phyloP scores from a whole-genome alignment of 2,329 filamentous ascomycete genomes.

The Colletotrichum higginsianum region DNA sequence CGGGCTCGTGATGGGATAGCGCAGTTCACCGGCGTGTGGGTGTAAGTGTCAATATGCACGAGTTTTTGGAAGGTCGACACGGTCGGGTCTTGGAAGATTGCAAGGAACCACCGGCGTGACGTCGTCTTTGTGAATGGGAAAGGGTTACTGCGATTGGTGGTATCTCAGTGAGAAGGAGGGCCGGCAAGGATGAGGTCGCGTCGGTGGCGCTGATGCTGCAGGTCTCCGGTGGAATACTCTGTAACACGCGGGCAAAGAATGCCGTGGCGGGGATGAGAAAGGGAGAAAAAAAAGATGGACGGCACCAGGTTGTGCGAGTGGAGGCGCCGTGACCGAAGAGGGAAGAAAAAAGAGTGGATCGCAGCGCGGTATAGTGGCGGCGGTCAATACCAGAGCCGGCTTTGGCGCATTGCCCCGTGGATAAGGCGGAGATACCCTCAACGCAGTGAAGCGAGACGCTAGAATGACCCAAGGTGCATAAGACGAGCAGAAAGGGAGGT shows the following conservation, averaged over 20 bases:
- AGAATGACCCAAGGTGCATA: not conserved
- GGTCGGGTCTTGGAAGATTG: not conserved
- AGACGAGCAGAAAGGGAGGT: not conserved
- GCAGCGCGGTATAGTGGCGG: not conserved
- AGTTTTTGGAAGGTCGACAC: not conserved
- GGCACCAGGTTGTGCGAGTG: not conserved
- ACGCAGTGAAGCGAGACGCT: not conserved
- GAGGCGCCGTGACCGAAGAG: not conserved
- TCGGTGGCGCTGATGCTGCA: slow-evolving; percentile 24
- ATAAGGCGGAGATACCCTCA: not conserved
- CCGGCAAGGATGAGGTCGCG: slow-evolving; percentile 16
- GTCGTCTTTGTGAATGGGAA: slow-evolving; percentile 20
- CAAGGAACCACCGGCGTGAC: slow-evolving; percentile 15
- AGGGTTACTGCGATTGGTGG: slow-evolving; percentile 4
- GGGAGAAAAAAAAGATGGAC: not conserved
- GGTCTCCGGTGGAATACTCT: not conserved
- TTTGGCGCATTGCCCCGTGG: not conserved
- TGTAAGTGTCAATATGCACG: slow-evolving; percentile 15
- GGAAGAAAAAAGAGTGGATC: not conserved
- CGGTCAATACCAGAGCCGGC: slow-evolving; percentile 8
- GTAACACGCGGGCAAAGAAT: not conserved
- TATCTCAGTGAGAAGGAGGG: not conserved
- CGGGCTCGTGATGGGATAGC: slow-evolving; percentile 3
- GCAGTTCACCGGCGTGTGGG: not conserved
- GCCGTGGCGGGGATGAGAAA: not conserved